Evolutionary conservation across 768 basidiomycete genomes (phyloP), one percentile per base, ranked within the genome.

Genomic region (Coprinellus aureogranulatus): DNA sequence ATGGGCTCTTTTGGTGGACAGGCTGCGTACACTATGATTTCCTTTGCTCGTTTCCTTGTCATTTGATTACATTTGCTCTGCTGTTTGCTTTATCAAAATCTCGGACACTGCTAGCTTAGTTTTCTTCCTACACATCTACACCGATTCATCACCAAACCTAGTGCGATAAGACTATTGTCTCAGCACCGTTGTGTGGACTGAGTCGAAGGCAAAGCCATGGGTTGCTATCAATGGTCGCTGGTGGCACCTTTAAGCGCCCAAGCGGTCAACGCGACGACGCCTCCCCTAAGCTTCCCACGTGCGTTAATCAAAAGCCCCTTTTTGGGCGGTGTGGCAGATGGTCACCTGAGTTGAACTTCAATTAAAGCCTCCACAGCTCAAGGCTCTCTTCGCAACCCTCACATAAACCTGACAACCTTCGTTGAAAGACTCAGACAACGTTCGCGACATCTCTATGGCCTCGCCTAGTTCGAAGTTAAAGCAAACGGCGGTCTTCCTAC

Each of bases 1-100:
- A 63, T 90, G 89, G 89, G 89, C 89, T 22, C 87, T 90, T 64
- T 73, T 90, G 63, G 68, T 90, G 57, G 89, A 90, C 69, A 82
- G 74, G 64, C 67, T 89, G 60, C 81, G 80, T 60, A 72, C 58
- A 2, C 46, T 75, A 39, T 22, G 37, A 53, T 20, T 45, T 26
- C 45, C 25, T 9, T 53, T 58, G 42, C 34, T 10, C 48, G 44
- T 50, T 37, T 57, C 56, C 50, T 54, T 3, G 30, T 20, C 34
- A 27, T 53, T 39, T 42, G 44, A 25, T n/a, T 30, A 12, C n/a
- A 25, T 44, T 14, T 34, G 42, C n/a, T n/a, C n/a, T n/a, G n/a
- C n/a, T n/a, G n/a, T n/a, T n/a, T n/a, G n/a, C n/a, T n/a, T n/a
- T n/a, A n/a, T n/a, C n/a, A n/a, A n/a, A n/a, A n/a, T n/a, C n/a